Evolutionary conservation across 1,284 basidiomycete genomes (phyloP).

Genomic region (Ustilago tritici): DNA sequence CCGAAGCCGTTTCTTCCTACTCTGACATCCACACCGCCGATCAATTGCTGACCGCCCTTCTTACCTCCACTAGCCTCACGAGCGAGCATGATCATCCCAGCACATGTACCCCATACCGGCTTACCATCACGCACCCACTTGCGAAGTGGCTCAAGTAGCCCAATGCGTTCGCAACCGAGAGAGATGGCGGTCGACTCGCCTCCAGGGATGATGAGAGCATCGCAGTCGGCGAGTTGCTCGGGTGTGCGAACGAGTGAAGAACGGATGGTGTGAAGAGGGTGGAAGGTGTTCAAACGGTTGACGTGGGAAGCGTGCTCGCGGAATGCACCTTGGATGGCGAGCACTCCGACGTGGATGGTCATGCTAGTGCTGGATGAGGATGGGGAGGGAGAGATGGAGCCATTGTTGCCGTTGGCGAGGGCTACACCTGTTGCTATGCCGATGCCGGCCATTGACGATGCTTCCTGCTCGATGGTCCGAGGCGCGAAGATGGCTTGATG

Average conservation of each 20-base stretch:
- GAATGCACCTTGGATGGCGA: slow-evolving; percentile 94
- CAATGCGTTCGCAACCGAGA: slow-evolving; percentile 81
- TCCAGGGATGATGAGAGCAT: slow-evolving; percentile 90
- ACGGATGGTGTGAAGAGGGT: slow-evolving; percentile 41
- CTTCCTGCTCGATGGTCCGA: slow-evolving; percentile 1
- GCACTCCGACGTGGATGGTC: slow-evolving; percentile 65
- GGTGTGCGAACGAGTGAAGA: slow-evolving; percentile 79
- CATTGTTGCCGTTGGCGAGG: slow-evolving; percentile 15
- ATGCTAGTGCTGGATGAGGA: slow-evolving; percentile 5
- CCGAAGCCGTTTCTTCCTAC: slow-evolving; percentile 86
- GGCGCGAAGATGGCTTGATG: background rate
- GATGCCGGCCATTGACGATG: slow-evolving; percentile 34
- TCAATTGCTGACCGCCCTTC: slow-evolving; percentile 86
- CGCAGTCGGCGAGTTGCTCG: slow-evolving; percentile 80
- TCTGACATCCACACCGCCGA: slow-evolving; percentile 83
- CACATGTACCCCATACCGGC: slow-evolving; percentile 95
- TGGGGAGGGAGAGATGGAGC: slow-evolving; percentile 5
- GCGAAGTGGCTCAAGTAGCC: slow-evolving; percentile 82
- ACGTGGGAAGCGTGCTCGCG: slow-evolving; percentile 84
- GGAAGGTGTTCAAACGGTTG: slow-evolving; percentile 70
- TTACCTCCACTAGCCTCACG: slow-evolving; percentile 76
- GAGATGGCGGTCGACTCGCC: slow-evolving; percentile 93
- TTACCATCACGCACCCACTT: slow-evolving; percentile 75
- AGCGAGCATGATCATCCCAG: slow-evolving; percentile 89
- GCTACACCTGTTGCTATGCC: slow-evolving; percentile 42